Base-by-base conservation (phyloP, 768 basidiomycete species). In the Hemileccinum impolitum region DNA sequence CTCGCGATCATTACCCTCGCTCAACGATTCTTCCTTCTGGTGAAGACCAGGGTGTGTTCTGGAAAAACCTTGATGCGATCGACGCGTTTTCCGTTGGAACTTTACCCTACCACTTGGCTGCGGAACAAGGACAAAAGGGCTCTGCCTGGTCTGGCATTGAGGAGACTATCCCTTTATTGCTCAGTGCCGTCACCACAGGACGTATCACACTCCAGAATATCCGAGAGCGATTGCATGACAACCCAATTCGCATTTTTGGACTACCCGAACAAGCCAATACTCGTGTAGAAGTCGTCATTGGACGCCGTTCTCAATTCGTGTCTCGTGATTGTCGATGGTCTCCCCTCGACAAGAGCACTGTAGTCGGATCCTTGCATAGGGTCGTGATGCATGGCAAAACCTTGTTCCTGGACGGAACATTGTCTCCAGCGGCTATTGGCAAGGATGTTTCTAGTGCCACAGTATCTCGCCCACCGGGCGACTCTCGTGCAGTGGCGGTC, bases 331-430 rank as follows among this genome's bases (percentile, higher is more conserved):
- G 69, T 18, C 73, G 72, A 43, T 99, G 95, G 95, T 95, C 95
- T 14, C 93, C 95, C 6, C 69, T 97, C 34, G 77, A 82, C 14
- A 77, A 79, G 19, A 76, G 64, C 14, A 66, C 72, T 0, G 75
- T 91, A 17, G 71, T 81, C 3, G 94, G 92, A 35, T 77, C 82
- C 26, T 80, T 98, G 30, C 93, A 98, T 68, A 80, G 96, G 51
- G 94, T 99, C 21, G 81, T 94, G 45, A 75, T 97, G 44, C 87
- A 96, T 57, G 89, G 87, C 3, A 84, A 90, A 60, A 97, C 94
- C 0, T 80, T 85, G 41, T 91, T 85, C 75, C 74, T 99, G 19
- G 96, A 99, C 57, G 95, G 96, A 9, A 72, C 75, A 2, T 71
- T 89, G 50, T 81, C 81, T 59, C 68, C 77, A 35, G 60, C 75